Evolutionary conservation across 169 alveolate species (phyloP), one percentile per base, ranked within the genome.

Genomic region (Babesia bovis): DNA sequence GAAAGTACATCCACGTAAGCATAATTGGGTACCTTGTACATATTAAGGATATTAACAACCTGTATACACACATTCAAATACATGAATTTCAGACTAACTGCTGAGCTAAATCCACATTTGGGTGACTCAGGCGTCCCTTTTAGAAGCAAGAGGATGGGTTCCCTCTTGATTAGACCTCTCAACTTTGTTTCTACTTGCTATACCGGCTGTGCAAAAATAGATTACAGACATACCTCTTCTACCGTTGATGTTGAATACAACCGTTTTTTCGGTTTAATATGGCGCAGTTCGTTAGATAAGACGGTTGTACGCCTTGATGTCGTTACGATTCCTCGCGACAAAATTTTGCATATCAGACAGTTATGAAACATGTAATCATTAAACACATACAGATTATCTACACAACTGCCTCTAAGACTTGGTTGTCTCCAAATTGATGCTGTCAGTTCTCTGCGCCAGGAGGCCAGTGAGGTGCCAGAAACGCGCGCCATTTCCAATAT

Each of bases 51-150:
- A 30, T 40, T 86, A 23, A 84, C 63, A 26, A 75, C 32, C 79
- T 77, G 26, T 1, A 17, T 0, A 2, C 2, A 6, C 15, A 63
- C 25, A 26, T 3, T 25, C 13, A 3, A 2, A 19, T 1, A 44
- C 35, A 63, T 1, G 0, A 25, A 17, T 12, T 19, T 38, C 55
- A 59, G 12, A 23, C 66, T 49, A 52, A 90, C 92, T 56, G 74
- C 72, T 36, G 90, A 85, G 41, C 91, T 82, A 53, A 63, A 90
- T 53, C 91, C 90, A 40, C 94, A 90, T 40, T 58, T 77, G 4
- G 94, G 94, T 17, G 69, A 73, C 36, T 86, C 93, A 17, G 94
- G 94, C 1, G 92, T 78, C 52, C 94, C 94, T 63, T 90, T 90
- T 63, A 90, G 82, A 26, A 90, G 69, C 47, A 90, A 60, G 35